Conservation (phyloP, 805 yeast genomes). For the Ogataea paraovalis region DNA sequence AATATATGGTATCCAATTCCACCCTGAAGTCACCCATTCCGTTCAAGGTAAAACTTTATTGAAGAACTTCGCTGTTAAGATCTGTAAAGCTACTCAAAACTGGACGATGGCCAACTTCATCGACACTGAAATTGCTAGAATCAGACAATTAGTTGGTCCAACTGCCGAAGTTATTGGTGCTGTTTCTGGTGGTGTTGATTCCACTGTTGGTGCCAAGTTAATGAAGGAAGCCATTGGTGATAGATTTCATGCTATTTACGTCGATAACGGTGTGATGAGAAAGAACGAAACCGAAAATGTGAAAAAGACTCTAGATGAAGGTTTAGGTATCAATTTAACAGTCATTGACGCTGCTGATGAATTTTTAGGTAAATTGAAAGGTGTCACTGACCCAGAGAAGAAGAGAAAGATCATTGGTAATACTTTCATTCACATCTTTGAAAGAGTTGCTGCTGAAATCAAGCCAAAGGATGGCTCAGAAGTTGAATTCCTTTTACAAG, state of each 20-base stretch:
- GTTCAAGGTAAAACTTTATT: conserved; percentile 82
- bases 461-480: conserved; percentile 86
- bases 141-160: conserved; percentile 89
- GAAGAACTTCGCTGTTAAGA: conserved; percentile 87
- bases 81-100: conserved; percentile 82
- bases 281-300: conserved; percentile 87
- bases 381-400: conserved; percentile 97
- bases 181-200: conserved; percentile 98
- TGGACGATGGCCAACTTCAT: conserved; percentile 99
- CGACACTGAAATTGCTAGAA: conserved; percentile 93
- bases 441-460: conserved; percentile 90
- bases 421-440: conserved; percentile 95
- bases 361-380: conserved; percentile 81
- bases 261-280: conserved; percentile 97
- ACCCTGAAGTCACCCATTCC: conserved; percentile 98
- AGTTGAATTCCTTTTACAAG: conserved; percentile 91
- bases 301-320: conserved; percentile 83
- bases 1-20: conserved; percentile 96
- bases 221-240: conserved; percentile 98
- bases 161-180: conserved; percentile 99
- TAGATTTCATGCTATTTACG: conserved; percentile 96
- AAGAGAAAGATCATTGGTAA: conserved; percentile 98
- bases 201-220: conserved; percentile 97
- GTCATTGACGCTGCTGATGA: conserved; percentile 93
- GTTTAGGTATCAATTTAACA: conserved; percentile 89